Evolutionary conservation across 202 grass and related monocot genomes (phyloP).

Genomic region (Cymbopogon flexuosus): DNA sequence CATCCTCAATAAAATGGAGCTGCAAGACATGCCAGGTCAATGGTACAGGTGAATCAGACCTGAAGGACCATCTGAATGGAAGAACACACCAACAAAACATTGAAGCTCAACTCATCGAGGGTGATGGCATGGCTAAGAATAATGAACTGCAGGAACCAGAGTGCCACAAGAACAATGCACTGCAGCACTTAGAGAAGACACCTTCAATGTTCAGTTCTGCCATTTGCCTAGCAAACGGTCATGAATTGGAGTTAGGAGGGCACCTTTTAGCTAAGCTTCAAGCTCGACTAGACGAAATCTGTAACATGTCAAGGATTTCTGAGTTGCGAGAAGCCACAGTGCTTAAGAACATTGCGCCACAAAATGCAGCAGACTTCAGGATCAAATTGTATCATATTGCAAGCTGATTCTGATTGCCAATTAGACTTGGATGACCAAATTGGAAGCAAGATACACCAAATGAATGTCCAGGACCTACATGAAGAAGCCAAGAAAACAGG

Average conservation of each 20-base stretch:
- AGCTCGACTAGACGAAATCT: not conserved
- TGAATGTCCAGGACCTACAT: not conserved
- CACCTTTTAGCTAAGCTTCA: constrained; percentile 8
- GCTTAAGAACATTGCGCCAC: not conserved
- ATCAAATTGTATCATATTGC: not conserved
- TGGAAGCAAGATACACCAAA: not conserved
- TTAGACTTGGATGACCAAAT: constrained; percentile 11
- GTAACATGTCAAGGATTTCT: not conserved
- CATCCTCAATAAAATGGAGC: constrained; percentile 10
- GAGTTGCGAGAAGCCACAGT: not conserved
- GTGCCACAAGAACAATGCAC: not conserved
- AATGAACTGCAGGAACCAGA: not conserved
- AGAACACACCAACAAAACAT: constrained; percentile 5
- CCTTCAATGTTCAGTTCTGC: not conserved
- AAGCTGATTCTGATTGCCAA: not conserved
- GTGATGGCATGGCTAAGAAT: not conserved
- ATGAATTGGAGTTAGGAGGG: not conserved
- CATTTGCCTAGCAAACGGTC: not conserved
- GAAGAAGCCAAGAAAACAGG: not conserved
- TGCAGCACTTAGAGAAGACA: constrained; percentile 3
- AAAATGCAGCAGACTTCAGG: not conserved
- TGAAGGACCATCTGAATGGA: constrained; percentile 11
- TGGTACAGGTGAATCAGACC: not conserved
- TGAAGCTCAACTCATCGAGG: not conserved
- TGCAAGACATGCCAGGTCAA: not conserved